These are phyloP conservation scores for Geranium rotundifolium DNA, from an alignment of 345 rosid species.

Conservation along the genomic window DNA sequence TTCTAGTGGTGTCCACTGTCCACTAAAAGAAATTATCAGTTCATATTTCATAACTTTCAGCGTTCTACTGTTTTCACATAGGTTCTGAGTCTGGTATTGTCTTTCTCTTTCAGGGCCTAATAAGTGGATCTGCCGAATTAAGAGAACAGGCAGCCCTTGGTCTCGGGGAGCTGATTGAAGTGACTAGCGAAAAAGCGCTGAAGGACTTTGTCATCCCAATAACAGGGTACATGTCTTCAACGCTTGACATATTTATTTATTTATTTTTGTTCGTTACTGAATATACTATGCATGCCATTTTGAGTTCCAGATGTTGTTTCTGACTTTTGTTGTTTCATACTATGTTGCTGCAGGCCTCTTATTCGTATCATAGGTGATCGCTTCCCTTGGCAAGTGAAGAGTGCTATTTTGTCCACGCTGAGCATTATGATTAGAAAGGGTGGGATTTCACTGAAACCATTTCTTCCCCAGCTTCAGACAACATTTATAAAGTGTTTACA, in stretches of 20 bases:
- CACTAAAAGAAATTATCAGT: neutral
- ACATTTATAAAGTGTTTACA: constrained; percentile 89
- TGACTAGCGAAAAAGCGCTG: constrained; percentile 78
- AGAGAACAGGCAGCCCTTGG: constrained; percentile 97
- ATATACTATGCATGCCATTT: too few species aligned
- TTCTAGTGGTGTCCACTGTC: too few species aligned
- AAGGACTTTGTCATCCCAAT: constrained; percentile 88
- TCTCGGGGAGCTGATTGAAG: constrained; percentile 96
- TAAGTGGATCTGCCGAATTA: constrained; percentile 82
- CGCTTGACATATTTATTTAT: neutral
- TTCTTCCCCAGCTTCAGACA: constrained; percentile 98
- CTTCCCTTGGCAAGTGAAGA: constrained; percentile 99
- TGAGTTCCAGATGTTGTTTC: neutral
- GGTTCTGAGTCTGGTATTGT: constrained; percentile 5
- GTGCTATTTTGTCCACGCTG: constrained; percentile 82
- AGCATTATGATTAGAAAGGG: constrained; percentile 76
- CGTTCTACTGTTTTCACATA: neutral
- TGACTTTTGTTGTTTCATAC: constrained; percentile 5
- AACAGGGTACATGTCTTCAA: constrained; percentile 54
- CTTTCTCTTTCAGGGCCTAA: constrained; percentile 49
- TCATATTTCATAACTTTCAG: neutral
- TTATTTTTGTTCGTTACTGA: neutral
- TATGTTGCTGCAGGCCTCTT: constrained; percentile 65
- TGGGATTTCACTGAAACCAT: constrained; percentile 78
- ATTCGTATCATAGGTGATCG: constrained; percentile 93